Evolutionary conservation across 2,329 filamentous ascomycete species (phyloP), one percentile per base, ranked within the genome.

Genomic region (Ascochyta koolunga): DNA sequence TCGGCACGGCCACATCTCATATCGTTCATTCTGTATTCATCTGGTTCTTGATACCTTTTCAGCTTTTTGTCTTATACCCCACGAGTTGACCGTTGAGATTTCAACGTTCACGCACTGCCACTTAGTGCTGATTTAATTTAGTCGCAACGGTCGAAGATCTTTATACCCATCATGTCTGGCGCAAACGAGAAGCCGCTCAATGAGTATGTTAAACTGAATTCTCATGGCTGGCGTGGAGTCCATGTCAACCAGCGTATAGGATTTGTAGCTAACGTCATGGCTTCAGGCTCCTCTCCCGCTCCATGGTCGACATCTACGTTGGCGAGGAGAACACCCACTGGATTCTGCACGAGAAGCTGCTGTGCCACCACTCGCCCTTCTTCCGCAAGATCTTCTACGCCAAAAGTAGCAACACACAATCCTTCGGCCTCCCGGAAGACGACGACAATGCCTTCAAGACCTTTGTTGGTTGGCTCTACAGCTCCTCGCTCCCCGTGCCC

Each of bases 241-340:
- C 16, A 16, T 6, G 6, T 31, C 7, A 27, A 29, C 15, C 6
- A 3, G 35, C 35, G 10, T 32, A 19, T 8, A 16, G 36, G 36
- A 25, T 29, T 32, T 32, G 31, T 29, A 16, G 36, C 31, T 41
- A 21, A 50, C 43, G n/a, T 38, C 15, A 25, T 38, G 3, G 16
- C 39, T 21, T 15, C 61, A 82, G 80, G 72, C 80, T 84, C 62
- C 79, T 84, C 58, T 81, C 80, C 53, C 77, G 75, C 50, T 77
- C 80, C 55, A 79, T 83, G 72, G 82, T 83, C 52, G 80, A 83
- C 71, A 78, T 84, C 69, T 83, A 83, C 67, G 79, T 84, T 67
- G 82, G 82, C 48, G 59, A 75, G 6, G 78, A 82, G 31, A 81
- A 81, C 72, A 82, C 80, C 1, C 79, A 81, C 69, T 84, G 80